Evolutionary conservation across 495 filamentous ascomycete genomes (phyloP).

Genomic region (Penicillium malachiteum): DNA sequence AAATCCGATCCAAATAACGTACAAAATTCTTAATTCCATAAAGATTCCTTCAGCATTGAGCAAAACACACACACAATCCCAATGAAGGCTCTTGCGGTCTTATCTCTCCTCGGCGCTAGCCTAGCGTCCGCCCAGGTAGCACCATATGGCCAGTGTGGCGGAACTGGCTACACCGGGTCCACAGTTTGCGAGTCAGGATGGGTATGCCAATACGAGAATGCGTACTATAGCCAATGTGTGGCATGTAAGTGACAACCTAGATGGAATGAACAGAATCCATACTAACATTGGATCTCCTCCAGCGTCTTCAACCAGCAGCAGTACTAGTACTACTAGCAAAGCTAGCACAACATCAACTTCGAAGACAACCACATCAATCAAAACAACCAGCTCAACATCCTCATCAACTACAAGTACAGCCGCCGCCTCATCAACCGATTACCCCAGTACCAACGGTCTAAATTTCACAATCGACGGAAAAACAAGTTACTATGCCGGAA

Average conservation of each 20-base stretch:
- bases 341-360: background rate
- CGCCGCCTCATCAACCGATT: constrained; percentile 27
- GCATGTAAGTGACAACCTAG: constrained; percentile 9
- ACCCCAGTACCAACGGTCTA: constrained; percentile 50
- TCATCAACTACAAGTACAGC: constrained; percentile 7
- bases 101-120: constrained; percentile 15
- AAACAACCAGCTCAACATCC: constrained; percentile 10
- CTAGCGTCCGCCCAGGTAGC: constrained; percentile 26
- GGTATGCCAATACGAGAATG: constrained; percentile 32
- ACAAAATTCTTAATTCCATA: too few species aligned
- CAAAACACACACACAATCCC: background rate
- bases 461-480: constrained; percentile 63
- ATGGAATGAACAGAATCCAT: background rate
- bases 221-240: constrained; percentile 41
- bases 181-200: constrained; percentile 32
- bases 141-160: constrained; percentile 38
- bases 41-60: too few species aligned
- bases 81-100: constrained; percentile 9
- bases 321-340: background rate
- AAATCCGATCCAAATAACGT: background rate
- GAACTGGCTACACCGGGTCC: constrained; percentile 25
- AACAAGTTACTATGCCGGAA: constrained; percentile 64
- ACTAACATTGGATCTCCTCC: background rate
- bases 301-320: background rate
- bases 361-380: constrained; percentile 1